Conservation (phyloP, 1,139 yeast species). For the Candida sp. region DNA sequence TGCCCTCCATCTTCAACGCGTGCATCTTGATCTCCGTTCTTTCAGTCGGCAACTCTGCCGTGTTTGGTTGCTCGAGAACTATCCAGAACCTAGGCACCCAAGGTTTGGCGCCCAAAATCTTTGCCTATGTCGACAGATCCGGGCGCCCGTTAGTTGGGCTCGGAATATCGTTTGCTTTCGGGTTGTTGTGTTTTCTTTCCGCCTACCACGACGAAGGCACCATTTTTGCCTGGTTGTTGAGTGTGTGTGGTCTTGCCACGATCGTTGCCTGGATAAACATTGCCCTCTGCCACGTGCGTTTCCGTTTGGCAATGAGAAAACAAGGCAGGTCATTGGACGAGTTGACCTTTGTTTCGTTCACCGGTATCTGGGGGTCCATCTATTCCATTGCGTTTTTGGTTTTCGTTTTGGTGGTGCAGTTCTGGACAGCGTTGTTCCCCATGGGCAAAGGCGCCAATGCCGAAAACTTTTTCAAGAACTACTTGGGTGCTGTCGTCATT, state of each 20-base stretch:
- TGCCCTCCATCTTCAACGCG: constrained; percentile 50
- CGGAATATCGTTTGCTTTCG: constrained; percentile 34
- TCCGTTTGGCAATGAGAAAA: constrained; percentile 37
- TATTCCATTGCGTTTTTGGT: constrained; percentile 34
- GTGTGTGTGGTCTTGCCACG: constrained; percentile 46
- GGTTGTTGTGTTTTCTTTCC: constrained; percentile 42
- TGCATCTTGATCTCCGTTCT: constrained; percentile 43
- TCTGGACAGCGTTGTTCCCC: constrained; percentile 45
- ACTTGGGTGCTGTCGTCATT: constrained; percentile 39
- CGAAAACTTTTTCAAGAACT: constrained; percentile 38
- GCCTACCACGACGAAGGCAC: constrained; percentile 40
- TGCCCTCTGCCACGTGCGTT: constrained; percentile 39
- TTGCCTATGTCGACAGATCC: constrained; percentile 39
- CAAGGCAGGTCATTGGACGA: constrained; percentile 33
- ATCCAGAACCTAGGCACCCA: constrained; percentile 44
- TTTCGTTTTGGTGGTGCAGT: constrained; percentile 36
- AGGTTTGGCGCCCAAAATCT: constrained; percentile 42
- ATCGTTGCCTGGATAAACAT: constrained; percentile 48
- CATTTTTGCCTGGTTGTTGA: constrained; percentile 46
- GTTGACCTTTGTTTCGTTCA: constrained; percentile 28
- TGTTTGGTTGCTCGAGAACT: constrained; percentile 49
- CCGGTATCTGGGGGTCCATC: constrained; percentile 39
- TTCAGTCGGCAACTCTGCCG: constrained; percentile 50
- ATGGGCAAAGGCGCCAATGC: constrained; percentile 32
- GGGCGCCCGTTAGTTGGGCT: constrained; percentile 50